These are phyloP conservation scores for Willaertia magna DNA, from an alignment of 208 protist genomes.

Conservation along the genomic window DNA sequence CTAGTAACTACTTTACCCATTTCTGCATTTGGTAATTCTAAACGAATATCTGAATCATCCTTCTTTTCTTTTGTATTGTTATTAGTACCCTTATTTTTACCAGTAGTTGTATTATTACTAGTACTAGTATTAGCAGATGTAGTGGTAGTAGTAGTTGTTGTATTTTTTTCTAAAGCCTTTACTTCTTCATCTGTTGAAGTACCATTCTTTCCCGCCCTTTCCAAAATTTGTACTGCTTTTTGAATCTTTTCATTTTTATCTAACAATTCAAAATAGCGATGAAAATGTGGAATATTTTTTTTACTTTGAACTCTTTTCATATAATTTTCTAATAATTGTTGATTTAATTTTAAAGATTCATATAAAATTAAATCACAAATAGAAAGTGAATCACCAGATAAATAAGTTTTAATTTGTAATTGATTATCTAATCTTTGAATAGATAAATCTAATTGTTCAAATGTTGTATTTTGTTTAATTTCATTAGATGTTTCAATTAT, in stretches of 20 bases:
- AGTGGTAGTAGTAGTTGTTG: not conserved
- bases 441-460: not conserved
- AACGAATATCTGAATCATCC: not conserved
- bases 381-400: not conserved
- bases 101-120: not conserved
- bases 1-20: slow-evolving; percentile 79
- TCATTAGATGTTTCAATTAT: not conserved
- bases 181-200: not conserved
- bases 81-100: not conserved
- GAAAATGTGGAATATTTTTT: not conserved
- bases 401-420: not conserved
- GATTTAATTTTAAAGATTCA: not conserved
- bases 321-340: not conserved
- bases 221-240: not conserved
- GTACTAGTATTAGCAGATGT: no score
- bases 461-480: not conserved
- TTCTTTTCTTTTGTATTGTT: not conserved
- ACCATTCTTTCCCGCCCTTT: not conserved
- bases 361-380: not conserved
- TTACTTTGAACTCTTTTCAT: not conserved
- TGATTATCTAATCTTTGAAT: not conserved
- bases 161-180: not conserved
- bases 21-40: slow-evolving; percentile 36
- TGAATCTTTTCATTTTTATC: not conserved
- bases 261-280: not conserved